These are phyloP conservation scores for Larix sibirica DNA, from an alignment of 83 land plant genomes.

Conservation along the genomic window DNA sequence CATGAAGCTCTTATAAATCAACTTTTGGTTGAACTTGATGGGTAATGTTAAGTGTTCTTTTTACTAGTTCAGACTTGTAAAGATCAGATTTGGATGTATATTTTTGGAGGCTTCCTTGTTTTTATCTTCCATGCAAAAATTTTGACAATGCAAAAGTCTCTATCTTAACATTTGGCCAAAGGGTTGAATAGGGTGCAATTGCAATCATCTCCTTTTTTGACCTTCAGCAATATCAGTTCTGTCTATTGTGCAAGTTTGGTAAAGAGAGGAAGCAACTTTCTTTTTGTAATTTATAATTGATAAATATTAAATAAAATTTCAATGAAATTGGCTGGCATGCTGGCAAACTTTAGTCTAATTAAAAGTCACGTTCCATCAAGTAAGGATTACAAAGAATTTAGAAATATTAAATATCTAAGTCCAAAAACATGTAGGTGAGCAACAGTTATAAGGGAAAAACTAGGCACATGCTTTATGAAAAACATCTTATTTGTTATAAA, in stretches of 20 bases:
- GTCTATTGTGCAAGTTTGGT: background rate
- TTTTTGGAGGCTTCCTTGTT: background rate
- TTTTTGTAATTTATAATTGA: background rate
- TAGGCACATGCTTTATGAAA: too few relatives aligned
- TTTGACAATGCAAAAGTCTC: background rate
- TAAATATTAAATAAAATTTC: too few relatives aligned
- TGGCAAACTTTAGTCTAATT: too few relatives aligned
- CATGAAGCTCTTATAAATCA: constrained; percentile 96
- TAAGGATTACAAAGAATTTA: too few relatives aligned
- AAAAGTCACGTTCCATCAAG: too few relatives aligned
- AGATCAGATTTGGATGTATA: background rate
- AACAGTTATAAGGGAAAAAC: too few relatives aligned
- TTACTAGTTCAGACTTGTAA: background rate
- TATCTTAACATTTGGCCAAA: background rate
- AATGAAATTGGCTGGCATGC: too few relatives aligned
- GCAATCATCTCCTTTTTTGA: background rate
- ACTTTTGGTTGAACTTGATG: constrained; percentile 98
- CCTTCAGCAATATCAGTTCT: background rate
- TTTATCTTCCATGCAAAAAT: background rate
- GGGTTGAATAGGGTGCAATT: background rate
- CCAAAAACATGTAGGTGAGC: too few relatives aligned
- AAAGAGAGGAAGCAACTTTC: background rate
- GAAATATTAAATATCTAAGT: too few relatives aligned
- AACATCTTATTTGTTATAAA: too few relatives aligned
- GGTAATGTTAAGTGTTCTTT: constrained; percentile 39